Conservation (phyloP, 768 basidiomycete genomes). For the Fistulinella prunicolor region DNA sequence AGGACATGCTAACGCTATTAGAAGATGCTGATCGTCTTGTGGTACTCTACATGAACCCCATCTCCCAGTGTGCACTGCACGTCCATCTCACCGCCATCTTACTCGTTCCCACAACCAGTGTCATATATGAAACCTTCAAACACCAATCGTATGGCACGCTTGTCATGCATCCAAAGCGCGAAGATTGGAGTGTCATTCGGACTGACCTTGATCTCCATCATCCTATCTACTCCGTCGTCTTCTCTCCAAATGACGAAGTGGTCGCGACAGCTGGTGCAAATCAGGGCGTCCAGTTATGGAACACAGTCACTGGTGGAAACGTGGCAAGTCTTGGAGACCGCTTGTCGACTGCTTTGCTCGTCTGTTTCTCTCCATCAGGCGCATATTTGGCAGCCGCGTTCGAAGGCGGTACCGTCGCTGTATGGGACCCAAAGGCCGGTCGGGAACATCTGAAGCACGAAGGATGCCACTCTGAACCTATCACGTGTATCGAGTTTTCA, state of each 20-base stretch:
- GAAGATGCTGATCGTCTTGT: conserved; percentile 20
- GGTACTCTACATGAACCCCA: conserved; percentile 18
- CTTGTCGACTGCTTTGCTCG: conserved; percentile 8
- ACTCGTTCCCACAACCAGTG: background rate
- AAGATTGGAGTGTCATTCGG: background rate
- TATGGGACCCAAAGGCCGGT: conserved; percentile 23
- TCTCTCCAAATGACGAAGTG: conserved; percentile 9
- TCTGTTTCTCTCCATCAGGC: conserved; percentile 21
- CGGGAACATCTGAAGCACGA: conserved; percentile 16
- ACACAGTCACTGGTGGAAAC: conserved; percentile 17
- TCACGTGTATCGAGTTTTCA: conserved; percentile 22
- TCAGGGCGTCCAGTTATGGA: conserved; percentile 25
- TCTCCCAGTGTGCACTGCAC: conserved; percentile 22
- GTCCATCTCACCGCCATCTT: conserved; percentile 12
- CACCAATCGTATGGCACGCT: conserved; percentile 5
- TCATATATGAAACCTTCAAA: conserved; percentile 8
- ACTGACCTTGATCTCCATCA: background rate
- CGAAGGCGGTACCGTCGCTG: conserved; percentile 9
- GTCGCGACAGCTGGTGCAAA: conserved; percentile 16
- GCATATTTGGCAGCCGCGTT: conserved; percentile 19
- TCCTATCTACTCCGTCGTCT: conserved; percentile 13
- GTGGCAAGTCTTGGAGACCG: conserved; percentile 18
- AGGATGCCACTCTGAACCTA: conserved; percentile 7
- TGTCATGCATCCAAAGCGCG: background rate
- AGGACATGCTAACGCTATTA: conserved; percentile 6